Base-by-base conservation (phyloP, 2,329 filamentous ascomycete genomes). In the Epichloe sibirici region DNA sequence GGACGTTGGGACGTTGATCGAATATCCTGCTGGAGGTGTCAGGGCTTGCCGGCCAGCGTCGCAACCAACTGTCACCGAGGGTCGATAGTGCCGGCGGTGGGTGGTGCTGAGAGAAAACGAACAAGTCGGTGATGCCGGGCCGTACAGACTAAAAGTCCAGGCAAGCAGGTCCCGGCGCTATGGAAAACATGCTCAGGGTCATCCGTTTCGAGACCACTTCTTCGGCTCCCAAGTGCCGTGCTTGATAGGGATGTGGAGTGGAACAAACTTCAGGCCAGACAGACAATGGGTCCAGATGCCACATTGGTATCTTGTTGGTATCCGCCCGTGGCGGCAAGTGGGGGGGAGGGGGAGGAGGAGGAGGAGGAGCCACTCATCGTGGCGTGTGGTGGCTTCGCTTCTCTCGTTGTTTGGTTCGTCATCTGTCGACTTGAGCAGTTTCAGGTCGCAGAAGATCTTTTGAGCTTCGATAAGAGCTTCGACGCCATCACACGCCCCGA, bases 141-240 rank as follows among this genome's bases (percentile, higher is more conserved):
- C 39, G n/a, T 7, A 42, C 39, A 25, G 15, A 6, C 7, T 17
- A n/a, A 49, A n/a, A 49, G 37, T 25, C 12, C 23, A 46, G 42
- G 45, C 37, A 39, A 28, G 28, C 50, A 34, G 8, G 25, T 45
- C 35, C 47, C 46, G 42, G 39, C 48, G 39, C 45, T 31, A 49
- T n/a, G 5, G 37, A 48, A 15, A 13, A 23, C 40, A 49, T 45
- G 39, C 45, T 13, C 46, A 49, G 23, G 13, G 12, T 6, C 9
- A 17, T 40, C 40, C 17, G 39, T 17, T 15, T 46, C 43, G n/a
- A 28, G 21, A 28, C 39, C 38, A 12, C 40, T 31, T 11, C 8
- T 21, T 45, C 51, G 40, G 42, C 34, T 49, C 6, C 17, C 48
- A 53, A 51, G 42, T 53, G 52, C 52, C 52, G 52, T 37, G 38